phyloP scores from a whole-genome alignment of 352 stramenopile genomes.

The Phytophthora macrochlamydospora region DNA sequence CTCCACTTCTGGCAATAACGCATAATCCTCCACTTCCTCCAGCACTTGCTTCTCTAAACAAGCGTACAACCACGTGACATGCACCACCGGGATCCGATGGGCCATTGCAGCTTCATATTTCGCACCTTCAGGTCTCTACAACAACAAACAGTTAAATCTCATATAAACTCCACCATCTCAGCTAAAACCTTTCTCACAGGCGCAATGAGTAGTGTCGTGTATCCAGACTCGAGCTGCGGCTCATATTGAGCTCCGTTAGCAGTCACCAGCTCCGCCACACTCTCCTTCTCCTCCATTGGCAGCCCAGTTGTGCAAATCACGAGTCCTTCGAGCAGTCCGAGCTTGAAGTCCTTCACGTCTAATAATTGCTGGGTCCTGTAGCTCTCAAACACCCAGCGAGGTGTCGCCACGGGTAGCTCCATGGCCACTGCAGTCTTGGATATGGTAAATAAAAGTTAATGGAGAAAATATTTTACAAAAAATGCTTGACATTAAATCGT shows the following conservation, averaged over 20 bases:
- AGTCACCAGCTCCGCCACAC: conserved; percentile 50
- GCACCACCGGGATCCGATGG: conserved; percentile 68
- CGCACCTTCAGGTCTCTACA: conserved; percentile 44
- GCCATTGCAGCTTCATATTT: conserved; percentile 71
- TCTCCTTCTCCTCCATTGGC: conserved; percentile 49
- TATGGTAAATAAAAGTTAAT: conserved; percentile 1
- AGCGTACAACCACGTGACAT: conserved; percentile 75
- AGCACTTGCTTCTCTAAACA: conserved; percentile 56
- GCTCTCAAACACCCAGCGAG: conserved; percentile 75
- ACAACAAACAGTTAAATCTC: conserved; percentile 1
- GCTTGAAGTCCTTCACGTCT: conserved; percentile 36
- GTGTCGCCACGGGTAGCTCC: conserved; percentile 47
- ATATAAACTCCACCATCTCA: conserved; percentile 1
- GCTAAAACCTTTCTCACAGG: conserved; percentile 28
- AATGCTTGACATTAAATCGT: conserved; percentile 9
- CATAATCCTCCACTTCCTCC: conserved; percentile 55
- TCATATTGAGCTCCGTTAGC: conserved; percentile 63
- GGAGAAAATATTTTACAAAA: no score
- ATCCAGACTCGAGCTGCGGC: conserved; percentile 56
- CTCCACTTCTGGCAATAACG: conserved; percentile 35
- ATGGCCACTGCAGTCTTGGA: conserved; percentile 47
- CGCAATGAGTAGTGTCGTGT: conserved; percentile 68
- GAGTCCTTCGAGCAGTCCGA: conserved; percentile 62
- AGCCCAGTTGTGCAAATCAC: conserved; percentile 74
- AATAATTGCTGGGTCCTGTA: conserved; percentile 54